Base-by-base conservation (phyloP, 495 filamentous ascomycete species). In the Chaetomium cochliodes region DNA sequence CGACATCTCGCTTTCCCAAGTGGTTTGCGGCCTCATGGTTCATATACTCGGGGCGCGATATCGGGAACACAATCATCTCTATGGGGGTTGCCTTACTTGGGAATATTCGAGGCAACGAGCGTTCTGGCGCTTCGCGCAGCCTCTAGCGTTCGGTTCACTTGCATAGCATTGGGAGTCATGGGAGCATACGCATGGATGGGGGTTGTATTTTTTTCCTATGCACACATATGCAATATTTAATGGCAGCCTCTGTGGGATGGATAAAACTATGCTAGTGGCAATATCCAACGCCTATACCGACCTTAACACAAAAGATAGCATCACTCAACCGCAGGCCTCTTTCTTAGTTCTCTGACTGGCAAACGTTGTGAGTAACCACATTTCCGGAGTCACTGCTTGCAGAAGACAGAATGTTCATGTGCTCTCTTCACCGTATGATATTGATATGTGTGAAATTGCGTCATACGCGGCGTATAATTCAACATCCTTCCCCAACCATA, bases 131-230 rank as follows among this genome's bases (percentile, higher is more conserved):
- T 20, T 1, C 8, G 12, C 9, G 8, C 13, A 39, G 39, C 8
- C 25, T 28, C 7, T 28, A 30, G 16, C 28, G 2, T 28, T 46
- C 39, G 13, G 7, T 47, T 28, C 16, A 30, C 12, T 18, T 59
- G 57, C 57, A 59, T 59, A 59, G 56, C 57, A 18, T 46, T 49
- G 20, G 57, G 57, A 23, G 41, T 59, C 23, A 4, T 18, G 16
- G 37, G 57, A 42, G 54, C 54, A 41, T 8, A 57, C 54, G 30
- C 41, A 5, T 25, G 7, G 2, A 33, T 22, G 25, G 6, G 52
- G n/a, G n/a, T n/a, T n/a, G 28, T 30, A 30, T 23, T 57, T 2
- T 22, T 25, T 23, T 57, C 2, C 4, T 2, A 15, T n/a, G 28
- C 26, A 55, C 37, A 5, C 26, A 33, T 33, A 33, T 0, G 28